These are phyloP conservation scores for Camillea tinctor DNA, from an alignment of 2,329 filamentous ascomycete species.

Conservation along the genomic window DNA sequence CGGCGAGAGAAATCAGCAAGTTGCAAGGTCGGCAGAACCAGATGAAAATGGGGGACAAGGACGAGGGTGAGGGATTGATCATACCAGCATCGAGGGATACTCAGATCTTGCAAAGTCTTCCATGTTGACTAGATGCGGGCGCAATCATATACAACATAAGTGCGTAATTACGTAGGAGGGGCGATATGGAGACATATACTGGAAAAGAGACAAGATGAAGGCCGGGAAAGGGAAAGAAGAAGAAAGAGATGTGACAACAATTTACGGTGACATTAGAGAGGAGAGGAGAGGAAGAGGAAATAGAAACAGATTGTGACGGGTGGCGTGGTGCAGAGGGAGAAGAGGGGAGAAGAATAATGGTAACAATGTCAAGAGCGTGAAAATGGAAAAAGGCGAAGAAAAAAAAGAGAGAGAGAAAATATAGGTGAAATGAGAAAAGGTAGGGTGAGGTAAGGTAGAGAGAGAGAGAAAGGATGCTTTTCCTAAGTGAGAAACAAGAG, in stretches of 20 bases:
- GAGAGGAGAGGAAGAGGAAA: slow-evolving; percentile 1
- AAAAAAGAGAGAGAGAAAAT: background rate
- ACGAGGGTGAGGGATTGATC: background rate
- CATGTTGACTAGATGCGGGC: slow-evolving; percentile 46
- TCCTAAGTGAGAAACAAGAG: background rate
- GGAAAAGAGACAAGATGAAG: slow-evolving; percentile 11
- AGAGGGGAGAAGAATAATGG: slow-evolving; percentile 6
- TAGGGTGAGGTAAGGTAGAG: no score
- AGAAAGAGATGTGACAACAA: slow-evolving; percentile 3
- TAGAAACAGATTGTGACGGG: slow-evolving; percentile 6
- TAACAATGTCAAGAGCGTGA: slow-evolving; percentile 7
- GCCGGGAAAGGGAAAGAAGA: slow-evolving; percentile 13
- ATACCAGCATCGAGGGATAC: slow-evolving; percentile 92
- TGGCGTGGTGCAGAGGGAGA: background rate
- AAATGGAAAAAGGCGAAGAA: background rate
- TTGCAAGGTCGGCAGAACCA: slow-evolving; percentile 10
- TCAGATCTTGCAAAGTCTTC: slow-evolving; percentile 80
- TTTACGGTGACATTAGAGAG: slow-evolving; percentile 19
- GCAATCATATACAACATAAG: slow-evolving; percentile 33
- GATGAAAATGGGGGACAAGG: no score
- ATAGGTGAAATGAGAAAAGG: background rate
- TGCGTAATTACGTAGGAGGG: slow-evolving; percentile 21
- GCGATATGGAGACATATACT: slow-evolving; percentile 28
- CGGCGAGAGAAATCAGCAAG: slow-evolving; percentile 11
- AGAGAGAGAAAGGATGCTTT: background rate